Evolutionary conservation across 257 asterid genomes (phyloP), one percentile per base, ranked within the genome.

Genomic region (Plantago major): DNA sequence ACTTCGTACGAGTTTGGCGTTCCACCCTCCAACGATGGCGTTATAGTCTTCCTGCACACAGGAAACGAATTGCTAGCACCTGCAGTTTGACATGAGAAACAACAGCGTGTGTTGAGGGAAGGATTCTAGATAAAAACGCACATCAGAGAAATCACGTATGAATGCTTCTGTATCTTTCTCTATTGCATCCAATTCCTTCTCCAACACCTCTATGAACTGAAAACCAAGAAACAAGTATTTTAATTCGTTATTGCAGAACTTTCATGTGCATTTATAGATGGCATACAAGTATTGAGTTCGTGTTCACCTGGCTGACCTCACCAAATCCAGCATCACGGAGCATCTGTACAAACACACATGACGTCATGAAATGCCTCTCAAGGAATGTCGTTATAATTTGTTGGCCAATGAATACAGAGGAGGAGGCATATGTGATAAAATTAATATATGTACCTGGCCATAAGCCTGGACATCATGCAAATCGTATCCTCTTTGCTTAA

Each of bases 401-500:
- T 17, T 22, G n/a, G 40, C 40, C 40, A 33, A 7, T 33, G 40
- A 33, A 33, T 28, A 18, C 50, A 49, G 40, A 49, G 52, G 9
- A 56, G 19, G 63, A 30, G 12, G 40, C 11, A 12, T 19, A 1
- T 55, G 30, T 28, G 26, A 22, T 22, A 22, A 22, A 22, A 22
- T n/a, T 11, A 9, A 18, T 12, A 30, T 10, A 33, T 11, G 26
- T 63, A 87, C 99, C 96, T 89, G 86, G 58, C 96, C 96, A 46
- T 93, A 89, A 65, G 92, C 76, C 59, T 85, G 70, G 9, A 93
- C 86, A 26, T 83, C 92, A 33, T 93, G 97, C 26, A 89, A 84
- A 71, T 93, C 95, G 48, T 93, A 93, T 12, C 94, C 97, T 73
- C 96, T 82, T 76, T 89, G 88, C 85, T 85, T 79, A 63, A 93